Conservation (phyloP, 441 rosid genomes). For the Pelargonium exstipulatum region DNA sequence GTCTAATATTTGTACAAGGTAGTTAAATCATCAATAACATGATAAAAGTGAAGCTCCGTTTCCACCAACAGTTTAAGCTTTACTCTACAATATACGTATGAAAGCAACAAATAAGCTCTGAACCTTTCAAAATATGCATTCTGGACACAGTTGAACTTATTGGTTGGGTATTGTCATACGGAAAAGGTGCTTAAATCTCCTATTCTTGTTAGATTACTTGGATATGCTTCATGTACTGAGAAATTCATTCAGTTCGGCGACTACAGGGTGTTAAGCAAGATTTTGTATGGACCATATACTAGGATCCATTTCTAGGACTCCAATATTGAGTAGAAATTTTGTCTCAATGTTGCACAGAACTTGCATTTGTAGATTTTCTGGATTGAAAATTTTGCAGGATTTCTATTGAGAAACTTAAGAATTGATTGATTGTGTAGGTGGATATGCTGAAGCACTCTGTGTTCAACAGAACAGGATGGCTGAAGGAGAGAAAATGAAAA, state of each 20-base stretch:
- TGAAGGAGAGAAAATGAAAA: constrained; percentile 71
- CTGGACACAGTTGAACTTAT: not conserved
- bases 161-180: not conserved
- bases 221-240: not conserved
- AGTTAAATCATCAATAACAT: not conserved
- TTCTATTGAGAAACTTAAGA: not conserved
- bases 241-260: not conserved
- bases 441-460: constrained; percentile 61
- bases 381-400: not conserved
- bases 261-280: not conserved
- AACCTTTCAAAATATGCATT: not conserved
- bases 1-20: not conserved
- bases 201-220: not conserved
- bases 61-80: not conserved
- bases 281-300: not conserved
- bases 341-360: not conserved
- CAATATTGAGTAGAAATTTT: no score
- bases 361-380: not conserved
- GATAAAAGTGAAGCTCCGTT: not conserved
- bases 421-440: constrained; percentile 40
- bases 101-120: not conserved
- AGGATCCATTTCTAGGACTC: not conserved
- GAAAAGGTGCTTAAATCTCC: not conserved
- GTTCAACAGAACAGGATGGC: constrained; percentile 63
- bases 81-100: not conserved